These are phyloP conservation scores for Wickerhamomyces rabaulensis DNA, from an alignment of 805 yeast genomes.

Conservation along the genomic window DNA sequence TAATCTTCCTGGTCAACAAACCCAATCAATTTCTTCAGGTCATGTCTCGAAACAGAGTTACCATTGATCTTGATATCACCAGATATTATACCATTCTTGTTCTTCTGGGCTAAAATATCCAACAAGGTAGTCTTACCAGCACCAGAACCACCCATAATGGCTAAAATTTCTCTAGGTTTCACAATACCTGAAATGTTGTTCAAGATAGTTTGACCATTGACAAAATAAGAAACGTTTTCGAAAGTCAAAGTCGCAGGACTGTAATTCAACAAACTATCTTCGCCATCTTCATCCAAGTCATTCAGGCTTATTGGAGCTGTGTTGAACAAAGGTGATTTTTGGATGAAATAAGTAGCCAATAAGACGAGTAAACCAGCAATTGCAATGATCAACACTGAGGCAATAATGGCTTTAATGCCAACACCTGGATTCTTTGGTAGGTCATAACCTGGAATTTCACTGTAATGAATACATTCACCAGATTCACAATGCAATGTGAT, in stretches of 20 bases:
- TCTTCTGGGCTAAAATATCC: conserved; percentile 86
- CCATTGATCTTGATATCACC: conserved; percentile 84
- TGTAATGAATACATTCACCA: conserved; percentile 89
- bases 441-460: conserved; percentile 88
- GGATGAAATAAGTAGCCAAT: conserved; percentile 40
- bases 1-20: conserved; percentile 96
- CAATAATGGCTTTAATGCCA: conserved; percentile 40
- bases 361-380: conserved; percentile 35
- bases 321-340: conserved; percentile 57
- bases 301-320: conserved; percentile 22
- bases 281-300: conserved; percentile 29
- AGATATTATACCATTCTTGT: conserved; percentile 62
- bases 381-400: conserved; percentile 39
- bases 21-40: conserved; percentile 69
- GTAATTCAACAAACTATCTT: conserved; percentile 42
- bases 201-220: conserved; percentile 51
- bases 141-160: conserved; percentile 98
- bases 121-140: conserved; percentile 95
- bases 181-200: conserved; percentile 67
- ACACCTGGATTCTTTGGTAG: conserved; percentile 47
- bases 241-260: conserved; percentile 73
- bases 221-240: conserved; percentile 59
- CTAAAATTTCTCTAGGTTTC: conserved; percentile 83
- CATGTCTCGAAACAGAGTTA: conserved; percentile 30
- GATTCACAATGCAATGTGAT: conserved; percentile 77